Evolutionary conservation across 1,284 basidiomycete species (phyloP), one percentile per base, ranked within the genome.

Genomic region (Cryptococcus sp.): DNA sequence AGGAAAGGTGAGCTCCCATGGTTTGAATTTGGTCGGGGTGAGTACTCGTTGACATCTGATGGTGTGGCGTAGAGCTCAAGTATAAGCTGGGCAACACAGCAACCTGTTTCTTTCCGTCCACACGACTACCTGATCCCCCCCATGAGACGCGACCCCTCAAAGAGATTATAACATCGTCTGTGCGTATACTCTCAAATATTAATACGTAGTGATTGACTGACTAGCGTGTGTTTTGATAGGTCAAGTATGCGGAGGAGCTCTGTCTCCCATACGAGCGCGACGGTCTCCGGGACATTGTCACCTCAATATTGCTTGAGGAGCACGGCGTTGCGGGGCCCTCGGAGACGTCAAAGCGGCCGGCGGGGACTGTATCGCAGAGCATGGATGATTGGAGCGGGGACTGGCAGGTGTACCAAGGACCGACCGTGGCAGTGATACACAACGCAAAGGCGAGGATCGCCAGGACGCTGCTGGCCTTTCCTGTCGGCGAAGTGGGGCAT

Each of bases 401-500:
- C 28, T 33, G 49, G 42, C 45, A 64, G 39, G 50, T 64, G 15
- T 62, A 60, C 49, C 37, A 42, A 42, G 67, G 70, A 2, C 35
- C 38, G 1, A 61, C 40, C 8, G 35, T 70, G n/a, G 63, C 45
- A 2, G 43, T 65, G 0, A 48, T 67, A 2, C 50, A 54, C 3
- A 60, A 63, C 46, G 43, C 54, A 2, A 38, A 50, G 35, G 62
- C 62, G 8, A 63, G 55, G 36, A 35, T 62, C 8, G 62, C 60
- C 5, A 56, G 57, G 21, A 56, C 50, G 1, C 4, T 66, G 16
- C 28, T 71, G 2, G 60, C 63, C 13, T 72, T 70, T 46, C 60
- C 71, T 2, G 60, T 52, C 1, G 72, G 69, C 2, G 55, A 62
- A 36, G 47, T 72, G 12, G 70, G 66, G 3, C 59, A 69, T 46